These are phyloP conservation scores for Corrigiola litoralis DNA, from an alignment of 179 eudicot species.

Conservation along the genomic window DNA sequence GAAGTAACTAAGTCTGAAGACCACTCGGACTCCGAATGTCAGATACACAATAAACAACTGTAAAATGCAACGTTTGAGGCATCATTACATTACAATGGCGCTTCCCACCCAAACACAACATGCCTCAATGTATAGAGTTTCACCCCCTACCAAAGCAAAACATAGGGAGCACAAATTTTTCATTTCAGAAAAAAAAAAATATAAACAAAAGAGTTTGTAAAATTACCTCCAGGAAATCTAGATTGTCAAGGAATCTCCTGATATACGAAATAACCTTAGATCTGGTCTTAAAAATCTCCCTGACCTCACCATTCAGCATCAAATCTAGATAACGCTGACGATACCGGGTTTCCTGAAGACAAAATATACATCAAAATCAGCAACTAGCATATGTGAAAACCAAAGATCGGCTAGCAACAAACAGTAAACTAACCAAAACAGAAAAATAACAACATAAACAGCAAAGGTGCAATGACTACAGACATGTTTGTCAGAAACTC, in stretches of 20 bases:
- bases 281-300: constrained; percentile 75
- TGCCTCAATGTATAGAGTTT: not conserved
- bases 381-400: not conserved
- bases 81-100: no score
- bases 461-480: not conserved
- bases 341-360: constrained; percentile 77
- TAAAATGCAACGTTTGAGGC: no score
- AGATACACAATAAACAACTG: no score
- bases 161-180: not conserved
- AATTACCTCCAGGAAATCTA: constrained; percentile 76
- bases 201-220: not conserved
- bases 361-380: not conserved
- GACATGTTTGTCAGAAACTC: no score
- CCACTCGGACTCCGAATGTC: no score
- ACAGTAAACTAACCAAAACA: not conserved
- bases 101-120: not conserved
- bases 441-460: not conserved
- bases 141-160: not conserved
- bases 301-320: constrained; percentile 81
- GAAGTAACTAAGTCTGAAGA: no score
- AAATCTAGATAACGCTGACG: constrained; percentile 93
- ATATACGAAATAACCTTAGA: constrained; percentile 57
- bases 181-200: not conserved
- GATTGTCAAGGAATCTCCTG: constrained; percentile 68
- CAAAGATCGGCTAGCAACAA: not conserved